Base-by-base conservation (phyloP, 169 alveolate species). In the Eimeria brunetti region DNA sequence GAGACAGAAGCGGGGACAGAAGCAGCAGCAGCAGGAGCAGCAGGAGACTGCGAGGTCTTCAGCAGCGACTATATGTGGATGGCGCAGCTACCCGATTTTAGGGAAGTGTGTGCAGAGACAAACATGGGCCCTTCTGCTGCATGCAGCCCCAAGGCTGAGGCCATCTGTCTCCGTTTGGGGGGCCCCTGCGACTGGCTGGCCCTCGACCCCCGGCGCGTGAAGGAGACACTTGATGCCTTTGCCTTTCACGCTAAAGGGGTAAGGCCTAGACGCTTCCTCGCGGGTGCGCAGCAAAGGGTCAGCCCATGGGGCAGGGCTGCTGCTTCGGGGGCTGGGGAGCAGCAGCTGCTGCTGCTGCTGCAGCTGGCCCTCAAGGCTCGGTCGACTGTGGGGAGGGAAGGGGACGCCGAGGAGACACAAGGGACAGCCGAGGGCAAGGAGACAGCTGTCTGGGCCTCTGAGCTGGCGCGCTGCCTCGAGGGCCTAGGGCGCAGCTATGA, bases 181-280 rank as follows among this genome's bases (percentile, higher is more conserved):
- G 80, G 92, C 64, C 92, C 92, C 22, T 85, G 92, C 44, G 92
- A 85, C 49, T 85, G 92, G 92, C 58, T 85, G 7, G 80, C 92
- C 80, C 92, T 85, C 12, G 92, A 85, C 62, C 92, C 92, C 58
- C 56, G 92, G 62, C 80, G 92, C 6, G 80, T 85, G 12, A 58
- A 85, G 76, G 92, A 85, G 69, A 85, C 92, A 20, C 92, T 85
- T 14, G 92, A 85, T 2, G 71, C 69, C 24, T 85, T 85, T 85
- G 81, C 81, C 27, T 85, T 85, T 38, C 92, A 85, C 69, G 44
- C 92, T 36, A 81, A 56, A 49, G 9, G 33, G 58, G 51, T 33
- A 6, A 51, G 24, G 62, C 58, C 71, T 18, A 41, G 30, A 33
- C 36, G 73, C 5, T 22, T 49, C 18, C 69, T 71, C 12, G 51